Evolutionary conservation across 2,329 filamentous ascomycete genomes (phyloP), one percentile per base, ranked within the genome.

Genomic region (Microdochium nivale): DNA sequence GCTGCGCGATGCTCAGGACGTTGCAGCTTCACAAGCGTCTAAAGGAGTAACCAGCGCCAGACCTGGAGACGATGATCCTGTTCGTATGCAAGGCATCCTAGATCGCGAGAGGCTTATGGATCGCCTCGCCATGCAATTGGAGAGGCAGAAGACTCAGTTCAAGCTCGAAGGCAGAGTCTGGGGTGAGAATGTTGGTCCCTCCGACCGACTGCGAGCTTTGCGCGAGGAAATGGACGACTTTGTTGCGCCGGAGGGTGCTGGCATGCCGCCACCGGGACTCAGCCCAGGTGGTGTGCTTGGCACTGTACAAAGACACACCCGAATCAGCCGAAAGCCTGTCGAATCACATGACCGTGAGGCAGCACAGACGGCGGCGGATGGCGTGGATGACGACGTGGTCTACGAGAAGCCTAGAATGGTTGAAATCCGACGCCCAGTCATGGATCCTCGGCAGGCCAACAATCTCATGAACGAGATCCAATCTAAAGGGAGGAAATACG

Each of bases 121-220:
- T 65, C 86, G 91, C 50, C 78, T 99, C 52, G 91, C 96, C 68
- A 95, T 89, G 76, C 94, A 97, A 70, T 82, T 99, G 43, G 92
- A 97, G 73, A 80, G 94, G 57, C 92, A 96, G 57, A 97, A 97
- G 79, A 97, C 94, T 1, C 91, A 97, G 65, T 96, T 90, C 70
- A 96, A 96, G 70, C 81, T 99, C 30, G 94, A 97, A 69, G 94
- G 94, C 59, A 89, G 89, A 67, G 84, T 90, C 9, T 96, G 92
- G 87, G 86, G 86, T 55, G 88, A 95, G 56, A 74, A 80, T 50
- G 79, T 87, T 57, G 89, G 89, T 33, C 92, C 94, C 13, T 96
- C 90, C 46, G 94, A 99, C 70, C 86, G 91, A 61, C 76, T 99
- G 53, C 86, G 94, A 58, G 92, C 95, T 58, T 77, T 97, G 49